Evolutionary conservation across 352 stramenopile species (phyloP), one percentile per base, ranked within the genome.

Genomic region (Globisporangium ultimum): DNA sequence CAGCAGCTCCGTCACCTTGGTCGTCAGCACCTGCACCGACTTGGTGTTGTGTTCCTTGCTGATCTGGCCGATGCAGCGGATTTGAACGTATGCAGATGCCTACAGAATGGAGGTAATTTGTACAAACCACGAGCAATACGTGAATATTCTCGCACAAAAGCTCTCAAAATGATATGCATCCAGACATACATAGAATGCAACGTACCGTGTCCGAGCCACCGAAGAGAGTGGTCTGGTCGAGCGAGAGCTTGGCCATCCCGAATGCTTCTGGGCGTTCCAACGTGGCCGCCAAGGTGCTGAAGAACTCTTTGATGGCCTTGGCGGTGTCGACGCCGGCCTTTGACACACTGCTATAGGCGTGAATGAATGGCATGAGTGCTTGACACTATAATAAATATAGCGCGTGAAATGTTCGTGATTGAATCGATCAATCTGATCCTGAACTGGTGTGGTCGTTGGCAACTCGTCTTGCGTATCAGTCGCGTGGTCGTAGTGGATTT

Each of bases 21-120:
- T 42, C 7, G 50, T 64, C 24, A 64, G 48, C n/a, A 49, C 45
- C 22, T 58, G 40, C n/a, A 59, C 63, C 0, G 59, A 72, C 56
- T 62, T 72, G 9, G 60, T 40, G 40, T 71, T 77, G 32, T 48
- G 58, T 50, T 74, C 60, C 47, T 63, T 58, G 21, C 75, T 57
- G 43, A 78, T 53, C 9, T 56, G 51, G 8, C 56, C 63, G 36
- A 67, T 71, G 56, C 55, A 70, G 38, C 66, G 70, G 15, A 74
- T 49, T 40, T 70, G 50, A 13, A 78, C 42, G 47, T 72, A 64
- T 7, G 65, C 58, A 40, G 59, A 67, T 9, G 60, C 60, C 66
- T 74, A 43, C 2, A 12, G 14, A 1, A 6, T 13, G 38, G 28
- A 1, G 1, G 13, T 21, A 41, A 22, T 17, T 15, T 5, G 5